Evolutionary conservation across 1,284 basidiomycete species (phyloP).

Genomic region (Cystobasidium sp.): DNA sequence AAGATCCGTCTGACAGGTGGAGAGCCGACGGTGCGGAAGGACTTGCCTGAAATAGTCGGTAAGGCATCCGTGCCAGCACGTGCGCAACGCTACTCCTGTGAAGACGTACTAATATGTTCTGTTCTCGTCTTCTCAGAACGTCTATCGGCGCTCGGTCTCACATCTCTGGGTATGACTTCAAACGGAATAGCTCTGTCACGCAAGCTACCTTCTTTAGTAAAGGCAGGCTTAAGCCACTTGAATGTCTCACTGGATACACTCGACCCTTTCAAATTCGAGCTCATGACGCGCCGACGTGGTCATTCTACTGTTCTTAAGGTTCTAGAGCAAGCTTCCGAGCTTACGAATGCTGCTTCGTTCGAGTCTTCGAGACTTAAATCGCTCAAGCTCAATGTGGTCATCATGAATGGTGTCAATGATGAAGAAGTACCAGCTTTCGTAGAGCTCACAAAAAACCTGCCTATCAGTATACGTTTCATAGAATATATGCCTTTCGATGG

Average conservation of each 20-base stretch:
- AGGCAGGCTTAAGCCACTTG: slow-evolving; percentile 76
- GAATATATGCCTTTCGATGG: slow-evolving; percentile 93
- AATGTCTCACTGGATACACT: slow-evolving; percentile 85
- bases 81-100: neutral
- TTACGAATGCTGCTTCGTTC: slow-evolving; percentile 43
- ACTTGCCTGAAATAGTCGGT: slow-evolving; percentile 74
- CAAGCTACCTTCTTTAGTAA: slow-evolving; percentile 69
- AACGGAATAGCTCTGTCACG: slow-evolving; percentile 79
- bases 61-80: slow-evolving; percentile 50
- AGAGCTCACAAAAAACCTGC: slow-evolving; percentile 68
- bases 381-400: slow-evolving; percentile 82
- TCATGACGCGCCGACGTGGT: slow-evolving; percentile 74
- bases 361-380: slow-evolving; percentile 60
- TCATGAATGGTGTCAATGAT: slow-evolving; percentile 79
- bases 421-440: slow-evolving; percentile 76
- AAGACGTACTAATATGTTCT: neutral
- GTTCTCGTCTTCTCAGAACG: slow-evolving; percentile 38
- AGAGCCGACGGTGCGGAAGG: slow-evolving; percentile 81
- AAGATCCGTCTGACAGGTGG: slow-evolving; percentile 88
- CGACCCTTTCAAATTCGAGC: slow-evolving; percentile 83
- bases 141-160: slow-evolving; percentile 62
- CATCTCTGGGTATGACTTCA: slow-evolving; percentile 81
- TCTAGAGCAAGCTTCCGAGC: slow-evolving; percentile 67
- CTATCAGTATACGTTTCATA: slow-evolving; percentile 79
- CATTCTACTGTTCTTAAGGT: slow-evolving; percentile 74